phyloP scores from a whole-genome alignment of 2,329 filamentous ascomycete genomes.

The Cladobotryum mycophilum region DNA sequence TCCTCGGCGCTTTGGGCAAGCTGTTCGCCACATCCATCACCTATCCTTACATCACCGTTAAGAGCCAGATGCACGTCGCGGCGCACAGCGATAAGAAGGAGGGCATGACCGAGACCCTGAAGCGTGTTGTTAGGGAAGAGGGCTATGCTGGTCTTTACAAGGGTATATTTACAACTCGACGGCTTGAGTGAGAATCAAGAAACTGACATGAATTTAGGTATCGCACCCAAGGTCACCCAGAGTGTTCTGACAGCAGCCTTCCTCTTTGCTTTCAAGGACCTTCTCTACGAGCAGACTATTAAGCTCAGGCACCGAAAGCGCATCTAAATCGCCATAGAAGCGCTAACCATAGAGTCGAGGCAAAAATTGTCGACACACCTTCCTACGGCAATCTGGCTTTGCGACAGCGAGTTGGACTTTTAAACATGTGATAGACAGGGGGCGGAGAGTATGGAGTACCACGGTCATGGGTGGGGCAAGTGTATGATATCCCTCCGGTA shows the following conservation, averaged over 20 bases:
- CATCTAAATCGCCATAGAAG: neutral
- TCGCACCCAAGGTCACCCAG: conserved; percentile 93
- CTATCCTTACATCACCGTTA: conserved; percentile 98
- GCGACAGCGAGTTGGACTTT: neutral
- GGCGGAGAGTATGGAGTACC: neutral
- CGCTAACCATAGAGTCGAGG: too few species aligned
- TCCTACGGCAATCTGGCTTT: conserved; percentile 18
- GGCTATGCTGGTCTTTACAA: conserved; percentile 91
- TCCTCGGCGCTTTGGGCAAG: conserved; percentile 89
- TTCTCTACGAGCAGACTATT: conserved; percentile 78
- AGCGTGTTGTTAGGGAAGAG: conserved; percentile 76
- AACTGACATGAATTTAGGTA: conserved; percentile 50
- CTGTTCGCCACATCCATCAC: conserved; percentile 89
- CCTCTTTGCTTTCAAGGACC: conserved; percentile 97
- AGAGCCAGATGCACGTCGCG: conserved; percentile 95
- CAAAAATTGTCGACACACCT: conserved; percentile 16
- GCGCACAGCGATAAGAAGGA: conserved; percentile 69
- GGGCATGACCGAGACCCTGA: conserved; percentile 71
- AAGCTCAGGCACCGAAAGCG: conserved; percentile 49
- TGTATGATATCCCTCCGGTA: neutral
- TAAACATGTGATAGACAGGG: neutral
- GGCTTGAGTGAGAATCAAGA: neutral
- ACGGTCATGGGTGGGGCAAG: neutral
- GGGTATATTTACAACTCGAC: conserved; percentile 48
- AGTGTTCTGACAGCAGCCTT: conserved; percentile 95